A percentile compares a stretch with the other conserved stretches of the same genome.
These are phyloP conservation scores for Monosporozyma yasuniensis DNA, from an alignment of 805 yeast genomes.

Conservation along the genomic window DNA sequence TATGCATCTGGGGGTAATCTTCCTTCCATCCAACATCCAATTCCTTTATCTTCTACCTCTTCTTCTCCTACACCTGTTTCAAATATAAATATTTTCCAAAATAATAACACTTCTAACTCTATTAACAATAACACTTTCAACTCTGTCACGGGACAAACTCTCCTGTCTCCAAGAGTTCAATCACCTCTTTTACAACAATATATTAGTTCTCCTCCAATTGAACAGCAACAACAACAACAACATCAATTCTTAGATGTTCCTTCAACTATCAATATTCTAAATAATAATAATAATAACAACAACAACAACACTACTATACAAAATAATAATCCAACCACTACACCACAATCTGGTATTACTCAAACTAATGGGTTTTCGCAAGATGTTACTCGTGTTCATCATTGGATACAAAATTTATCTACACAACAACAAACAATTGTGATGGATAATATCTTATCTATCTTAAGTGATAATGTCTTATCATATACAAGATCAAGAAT, in stretches of 20 bases:
- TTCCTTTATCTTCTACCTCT: not conserved
- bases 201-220: not conserved
- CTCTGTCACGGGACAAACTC: not conserved
- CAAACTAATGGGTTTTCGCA: slow-evolving; percentile 30
- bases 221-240: not conserved
- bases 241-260: not conserved
- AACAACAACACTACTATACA: slow-evolving; percentile 11
- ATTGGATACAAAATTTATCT: slow-evolving; percentile 43
- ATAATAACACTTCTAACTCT: not conserved
- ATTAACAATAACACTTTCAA: not conserved
- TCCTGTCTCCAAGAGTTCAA: slow-evolving; percentile 1
- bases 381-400: slow-evolving; percentile 42
- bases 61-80: not conserved
- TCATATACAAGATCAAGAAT: slow-evolving; percentile 41
- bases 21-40: slow-evolving; percentile 1
- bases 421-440: slow-evolving; percentile 45
- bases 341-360: not conserved
- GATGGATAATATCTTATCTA: slow-evolving; percentile 44
- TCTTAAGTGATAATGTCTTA: slow-evolving; percentile 44
- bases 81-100: not conserved
- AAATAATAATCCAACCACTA: not conserved
- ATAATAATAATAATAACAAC: not conserved
- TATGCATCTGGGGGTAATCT: not conserved
- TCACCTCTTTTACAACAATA: not conserved
- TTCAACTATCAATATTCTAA: not conserved